These are phyloP conservation scores for Corymbia citriodora DNA, from an alignment of 441 rosid species.

Conservation along the genomic window DNA sequence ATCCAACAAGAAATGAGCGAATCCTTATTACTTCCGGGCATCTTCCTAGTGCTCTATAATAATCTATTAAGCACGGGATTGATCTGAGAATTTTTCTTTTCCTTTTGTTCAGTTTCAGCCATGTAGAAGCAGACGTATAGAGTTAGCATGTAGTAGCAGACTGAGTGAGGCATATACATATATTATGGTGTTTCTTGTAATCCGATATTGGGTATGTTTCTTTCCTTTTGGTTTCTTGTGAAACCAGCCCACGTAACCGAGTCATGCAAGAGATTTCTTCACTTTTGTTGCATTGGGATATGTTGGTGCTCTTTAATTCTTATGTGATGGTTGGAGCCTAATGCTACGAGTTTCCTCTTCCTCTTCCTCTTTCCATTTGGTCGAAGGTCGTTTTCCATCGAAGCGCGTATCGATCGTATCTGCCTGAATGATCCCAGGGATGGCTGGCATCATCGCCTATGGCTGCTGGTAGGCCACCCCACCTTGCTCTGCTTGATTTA, in stretches of 20 bases:
- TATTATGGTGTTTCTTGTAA: not conserved
- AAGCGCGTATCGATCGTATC: not conserved
- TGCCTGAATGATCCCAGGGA: not conserved
- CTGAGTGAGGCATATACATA: not conserved
- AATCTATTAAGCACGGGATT: not conserved
- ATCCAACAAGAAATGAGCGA: conserved; percentile 18
- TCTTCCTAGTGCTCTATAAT: not conserved
- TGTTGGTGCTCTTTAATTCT: not conserved
- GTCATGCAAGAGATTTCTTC: not conserved
- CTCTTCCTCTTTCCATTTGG: not conserved
- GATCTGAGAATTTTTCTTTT: not conserved
- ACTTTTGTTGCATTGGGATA: not conserved
- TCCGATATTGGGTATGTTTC: not conserved
- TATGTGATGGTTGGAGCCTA: not conserved
- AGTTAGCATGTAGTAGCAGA: not conserved
- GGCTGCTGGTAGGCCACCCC: not conserved
- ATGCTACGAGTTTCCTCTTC: not conserved
- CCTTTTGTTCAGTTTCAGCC: not conserved
- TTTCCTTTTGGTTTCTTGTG: not conserved
- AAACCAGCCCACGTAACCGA: not conserved
- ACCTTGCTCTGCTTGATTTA: not conserved
- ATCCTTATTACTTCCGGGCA: not conserved
- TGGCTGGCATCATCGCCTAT: not conserved
- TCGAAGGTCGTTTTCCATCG: not conserved
- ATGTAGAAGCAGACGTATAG: not conserved